Base-by-base conservation (phyloP, 2,329 filamentous ascomycete genomes). In the Arthrocladium fulminans region DNA sequence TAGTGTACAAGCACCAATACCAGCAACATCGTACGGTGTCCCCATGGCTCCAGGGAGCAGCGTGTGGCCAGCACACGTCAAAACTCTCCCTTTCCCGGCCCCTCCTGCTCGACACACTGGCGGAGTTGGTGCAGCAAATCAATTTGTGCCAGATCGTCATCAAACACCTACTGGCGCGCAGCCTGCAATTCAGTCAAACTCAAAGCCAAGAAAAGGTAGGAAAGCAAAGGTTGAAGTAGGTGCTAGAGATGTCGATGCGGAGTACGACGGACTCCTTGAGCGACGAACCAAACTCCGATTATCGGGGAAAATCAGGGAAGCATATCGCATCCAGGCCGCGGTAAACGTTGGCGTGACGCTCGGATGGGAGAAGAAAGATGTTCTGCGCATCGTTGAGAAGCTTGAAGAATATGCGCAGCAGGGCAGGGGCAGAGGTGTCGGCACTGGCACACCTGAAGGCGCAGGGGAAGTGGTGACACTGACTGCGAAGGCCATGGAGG, bases 311-410 rank as follows among this genome's bases (percentile, higher is more conserved):
- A 6, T 34, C 6, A 6, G 34, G 13, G 27, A 27, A 20, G 23
- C 24, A 2, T 12, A 45, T 22, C 32, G 15, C 20, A 47, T 47
- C 7, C 44, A 47, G 22, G 34, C 32, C n/a, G 32, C 32, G 8
- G 20, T 38, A 5, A 47, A 47, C n/a, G 34, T 39, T n/a, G 30
- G 32, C 12, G 20, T 47, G 32, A 19, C 15, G 13, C 23, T 47
- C 2, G 3, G 13, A 10, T 47, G 44, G 44, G 29, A 19, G 10
- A 24, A 6, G 19, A 24, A 25, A 9, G 32, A 37, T 2, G 44
- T 47, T 13, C 2, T 47, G 15, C 9, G 3, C 8, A 25, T 22
- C n/a, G 22, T 27, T 2, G 13, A 47, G 34, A 17, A 22, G 32
- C 13, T 12, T 8, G 32, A 39, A 12, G 3, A 15, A 7, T 23